Conservation (phyloP, 345 rosid species). For the Murraya koenigii region DNA sequence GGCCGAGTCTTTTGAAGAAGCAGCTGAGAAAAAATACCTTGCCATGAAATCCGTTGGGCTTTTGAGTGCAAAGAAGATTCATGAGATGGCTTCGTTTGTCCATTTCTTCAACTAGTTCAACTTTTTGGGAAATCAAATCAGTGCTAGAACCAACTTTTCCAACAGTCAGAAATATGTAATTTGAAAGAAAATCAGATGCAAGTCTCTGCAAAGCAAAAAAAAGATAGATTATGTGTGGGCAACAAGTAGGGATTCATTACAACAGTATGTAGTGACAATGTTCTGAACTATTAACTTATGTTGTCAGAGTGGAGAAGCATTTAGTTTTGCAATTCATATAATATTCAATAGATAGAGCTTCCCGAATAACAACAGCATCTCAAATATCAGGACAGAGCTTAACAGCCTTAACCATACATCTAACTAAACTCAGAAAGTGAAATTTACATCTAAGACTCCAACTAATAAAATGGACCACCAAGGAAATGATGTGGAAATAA, state of each 20-base stretch:
- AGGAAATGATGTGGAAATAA: background rate
- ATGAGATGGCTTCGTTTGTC: conserved; percentile 38
- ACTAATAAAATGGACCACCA: background rate
- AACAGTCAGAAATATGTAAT: conserved; percentile 49
- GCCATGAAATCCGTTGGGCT: conserved; percentile 16
- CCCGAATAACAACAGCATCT: background rate
- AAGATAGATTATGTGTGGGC: background rate
- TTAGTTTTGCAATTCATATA: background rate
- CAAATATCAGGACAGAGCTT: background rate
- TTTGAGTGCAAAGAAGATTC: conserved; percentile 31
- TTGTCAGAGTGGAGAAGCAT: background rate
- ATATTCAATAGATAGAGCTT: background rate
- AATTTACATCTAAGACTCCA: no score
- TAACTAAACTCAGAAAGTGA: no score
- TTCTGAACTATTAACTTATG: background rate
- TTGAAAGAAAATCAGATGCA: conserved; percentile 52
- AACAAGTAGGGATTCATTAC: background rate
- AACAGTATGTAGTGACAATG: background rate
- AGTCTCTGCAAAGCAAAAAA: conserved; percentile 41
- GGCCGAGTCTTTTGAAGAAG: background rate
- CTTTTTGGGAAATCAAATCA: conserved; percentile 42
- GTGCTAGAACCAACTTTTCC: conserved; percentile 56
- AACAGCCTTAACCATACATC: background rate
- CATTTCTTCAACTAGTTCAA: conserved; percentile 45
- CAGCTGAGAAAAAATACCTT: conserved; percentile 20